Conservation (phyloP, 768 basidiomycete species). For the Russula ochroleuca region DNA sequence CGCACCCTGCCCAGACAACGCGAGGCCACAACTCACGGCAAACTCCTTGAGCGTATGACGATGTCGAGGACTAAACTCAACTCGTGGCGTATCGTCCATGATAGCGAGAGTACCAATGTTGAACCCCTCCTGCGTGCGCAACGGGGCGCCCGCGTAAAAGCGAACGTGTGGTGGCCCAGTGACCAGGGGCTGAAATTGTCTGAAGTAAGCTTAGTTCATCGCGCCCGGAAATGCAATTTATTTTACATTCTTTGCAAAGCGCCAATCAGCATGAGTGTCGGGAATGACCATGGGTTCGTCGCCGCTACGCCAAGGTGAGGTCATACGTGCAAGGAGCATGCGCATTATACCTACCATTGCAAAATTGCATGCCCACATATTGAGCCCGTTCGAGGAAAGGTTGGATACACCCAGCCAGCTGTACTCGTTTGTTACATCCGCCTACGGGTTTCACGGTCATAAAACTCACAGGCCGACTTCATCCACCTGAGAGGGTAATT, state of each 20-base stretch:
- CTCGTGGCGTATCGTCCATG: constrained; percentile 75
- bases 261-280: constrained; percentile 79
- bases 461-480: constrained; percentile 74
- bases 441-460: neutral
- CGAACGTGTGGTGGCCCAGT: constrained; percentile 61
- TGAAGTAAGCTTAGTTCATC: constrained; percentile 2
- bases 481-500: constrained; percentile 56
- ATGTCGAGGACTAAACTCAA: constrained; percentile 84
- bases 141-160: constrained; percentile 89
- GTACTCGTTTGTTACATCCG: neutral
- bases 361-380: constrained; percentile 83
- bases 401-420: constrained; percentile 47
- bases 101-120: constrained; percentile 88
- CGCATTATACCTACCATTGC: constrained; percentile 49
- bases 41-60: constrained; percentile 93
- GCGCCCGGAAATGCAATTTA: constrained; percentile 5
- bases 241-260: constrained; percentile 78
- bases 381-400: constrained; percentile 55
- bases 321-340: neutral
- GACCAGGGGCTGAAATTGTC: constrained; percentile 59
- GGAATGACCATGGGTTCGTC: constrained; percentile 86
- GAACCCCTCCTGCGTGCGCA: constrained; percentile 84
- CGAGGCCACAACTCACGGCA: constrained; percentile 43
- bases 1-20: neutral
- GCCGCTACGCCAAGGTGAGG: constrained; percentile 42